Conservation (phyloP, 1,139 yeast genomes). For the Meyerozyma smithsonii region DNA sequence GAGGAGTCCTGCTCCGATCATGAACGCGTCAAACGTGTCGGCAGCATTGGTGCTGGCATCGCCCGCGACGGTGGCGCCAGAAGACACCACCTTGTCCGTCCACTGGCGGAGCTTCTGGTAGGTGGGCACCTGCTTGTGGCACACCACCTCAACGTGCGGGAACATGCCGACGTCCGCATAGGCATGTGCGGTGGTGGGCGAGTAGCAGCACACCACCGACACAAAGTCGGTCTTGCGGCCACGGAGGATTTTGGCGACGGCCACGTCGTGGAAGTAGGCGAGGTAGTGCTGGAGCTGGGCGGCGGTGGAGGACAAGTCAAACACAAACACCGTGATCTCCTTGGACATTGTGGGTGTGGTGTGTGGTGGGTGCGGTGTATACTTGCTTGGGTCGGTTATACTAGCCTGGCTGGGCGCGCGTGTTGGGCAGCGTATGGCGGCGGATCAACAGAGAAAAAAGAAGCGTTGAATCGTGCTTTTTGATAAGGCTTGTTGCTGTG, state of each 20-base stretch:
- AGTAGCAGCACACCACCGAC: constrained; percentile 41
- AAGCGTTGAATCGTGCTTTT: no score
- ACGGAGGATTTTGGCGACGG: constrained; percentile 39
- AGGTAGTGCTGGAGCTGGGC: constrained; percentile 35
- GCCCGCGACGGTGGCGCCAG: constrained; percentile 4
- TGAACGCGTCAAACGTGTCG: constrained; percentile 24
- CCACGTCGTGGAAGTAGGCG: constrained; percentile 37
- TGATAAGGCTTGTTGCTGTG: no score
- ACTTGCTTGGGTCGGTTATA: background rate
- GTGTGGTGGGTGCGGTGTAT: background rate
- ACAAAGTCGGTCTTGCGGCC: constrained; percentile 57
- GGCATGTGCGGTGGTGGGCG: constrained; percentile 20
- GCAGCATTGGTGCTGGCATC: constrained; percentile 21
- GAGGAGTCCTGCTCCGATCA: constrained; percentile 28
- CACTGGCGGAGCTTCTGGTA: constrained; percentile 18
- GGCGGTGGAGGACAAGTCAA: constrained; percentile 33
- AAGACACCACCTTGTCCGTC: constrained; percentile 7
- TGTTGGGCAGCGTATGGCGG: no score
- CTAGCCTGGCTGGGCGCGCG: background rate
- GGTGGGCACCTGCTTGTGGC: constrained; percentile 20
- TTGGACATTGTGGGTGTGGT: constrained; percentile 9
- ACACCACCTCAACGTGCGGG: constrained; percentile 24
- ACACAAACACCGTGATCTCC: constrained; percentile 44
- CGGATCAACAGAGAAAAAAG: no score
- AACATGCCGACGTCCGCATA: constrained; percentile 18